A percentile compares a stretch with the other conserved stretches of the same genome.
phyloP scores from a whole-genome alignment of 306 rosid genomes.

The Cucurbita maxima region DNA sequence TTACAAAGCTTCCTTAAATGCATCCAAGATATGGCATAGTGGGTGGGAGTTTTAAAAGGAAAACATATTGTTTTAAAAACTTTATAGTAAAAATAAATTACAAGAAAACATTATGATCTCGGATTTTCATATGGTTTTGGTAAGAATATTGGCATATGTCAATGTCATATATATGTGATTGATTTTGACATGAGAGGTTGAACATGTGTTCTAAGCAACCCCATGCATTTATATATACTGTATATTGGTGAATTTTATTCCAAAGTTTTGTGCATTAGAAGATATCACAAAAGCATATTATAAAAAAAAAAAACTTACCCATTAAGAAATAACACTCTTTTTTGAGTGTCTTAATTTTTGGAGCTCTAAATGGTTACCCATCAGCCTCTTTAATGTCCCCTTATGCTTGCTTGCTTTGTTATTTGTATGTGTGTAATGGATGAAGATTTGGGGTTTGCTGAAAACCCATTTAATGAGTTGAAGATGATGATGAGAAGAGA shows the following conservation, averaged over 20 bases:
- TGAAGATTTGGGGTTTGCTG: background rate
- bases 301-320: background rate
- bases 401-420: background rate
- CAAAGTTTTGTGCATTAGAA: background rate
- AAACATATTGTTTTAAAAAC: no score
- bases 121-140: background rate
- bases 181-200: slow-evolving; percentile 13
- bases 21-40: background rate
- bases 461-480: background rate
- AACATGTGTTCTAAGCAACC: background rate
- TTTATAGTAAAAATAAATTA: background rate
- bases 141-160: slow-evolving; percentile 11
- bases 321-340: background rate
- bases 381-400: slow-evolving; percentile 1
- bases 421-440: background rate
- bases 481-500: background rate
- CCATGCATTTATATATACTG: background rate
- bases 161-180: background rate
- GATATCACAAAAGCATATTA: background rate
- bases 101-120: background rate
- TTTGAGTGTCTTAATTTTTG: background rate
- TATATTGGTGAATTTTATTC: background rate
- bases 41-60: background rate
- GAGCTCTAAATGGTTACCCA: background rate
- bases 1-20: background rate